Base-by-base conservation (phyloP, 2,329 filamentous ascomycete species). In the Emmonsiellopsis sp. region DNA sequence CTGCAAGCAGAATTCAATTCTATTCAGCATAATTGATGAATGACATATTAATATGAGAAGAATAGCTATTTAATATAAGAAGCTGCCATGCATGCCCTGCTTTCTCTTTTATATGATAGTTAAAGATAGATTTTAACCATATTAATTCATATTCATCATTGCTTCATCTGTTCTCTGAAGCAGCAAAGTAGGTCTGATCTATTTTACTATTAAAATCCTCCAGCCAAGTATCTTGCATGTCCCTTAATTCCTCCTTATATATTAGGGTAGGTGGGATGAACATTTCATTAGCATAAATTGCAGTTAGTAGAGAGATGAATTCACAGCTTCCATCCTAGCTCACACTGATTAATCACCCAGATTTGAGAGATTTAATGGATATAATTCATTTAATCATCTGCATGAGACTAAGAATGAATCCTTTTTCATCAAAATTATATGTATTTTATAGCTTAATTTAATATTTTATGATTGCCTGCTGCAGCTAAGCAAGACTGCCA, bases 391-490 rank as follows among this genome's bases (percentile, higher is more conserved):
- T 55, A 11, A 46, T 13, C 32, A 13, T 33, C 5, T 52, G 27
- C 3, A 10, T 3, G 13, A 55, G 27, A 2, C 21, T 37, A 34
- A 55, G 32, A 9, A 55, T 7, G 21, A 52, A 42, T 31, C 34
- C 50, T 51, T 56, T 56, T 27, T 56, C 42, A 53, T 56, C 42
- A 48, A 51, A 56, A 33, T 56, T 56, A 17, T 53, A 56, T n/a
- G 44, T 53, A 53, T 56, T 56, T n/a, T 10, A 8, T 5, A 31
- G 47, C 13, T 45, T 21, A 44, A 56, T 43, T 10, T 51, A 27
- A 21, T 56, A 56, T 48, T 53, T 51, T 13, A 31, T 33, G 13
- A 53, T 56, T 11, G 21, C 46, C 14, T 46, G 39, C 7, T 34
- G 4, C 6, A 55, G 33, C 46, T 55, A 42, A 17, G 17, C 2